These are phyloP conservation scores for Tilletia walkeri DNA, from an alignment of 1,284 basidiomycete species.

Conservation along the genomic window DNA sequence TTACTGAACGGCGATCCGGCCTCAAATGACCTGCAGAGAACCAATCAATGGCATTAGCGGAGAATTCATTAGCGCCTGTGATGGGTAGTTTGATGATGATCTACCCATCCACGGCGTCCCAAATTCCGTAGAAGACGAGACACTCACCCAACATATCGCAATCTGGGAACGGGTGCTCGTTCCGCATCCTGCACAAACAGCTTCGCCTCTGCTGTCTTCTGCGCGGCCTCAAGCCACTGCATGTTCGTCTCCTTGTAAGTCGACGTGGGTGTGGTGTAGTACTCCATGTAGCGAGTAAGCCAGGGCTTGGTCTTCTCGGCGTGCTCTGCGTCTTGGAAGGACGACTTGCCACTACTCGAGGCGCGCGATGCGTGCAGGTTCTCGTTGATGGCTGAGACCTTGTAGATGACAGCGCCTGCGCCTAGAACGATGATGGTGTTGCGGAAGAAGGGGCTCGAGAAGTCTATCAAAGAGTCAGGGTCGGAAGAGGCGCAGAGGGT, in stretches of 20 bases:
- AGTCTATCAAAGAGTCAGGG: constrained; percentile 1
- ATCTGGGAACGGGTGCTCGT: constrained; percentile 42
- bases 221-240: constrained; percentile 36
- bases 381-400: constrained; percentile 3
- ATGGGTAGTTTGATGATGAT: no score
- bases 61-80: no score
- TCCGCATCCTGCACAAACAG: constrained; percentile 47
- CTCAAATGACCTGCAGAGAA: constrained; percentile 37
- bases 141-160: constrained; percentile 41
- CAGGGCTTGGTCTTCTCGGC: constrained; percentile 37
- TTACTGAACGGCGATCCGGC: constrained; percentile 47
- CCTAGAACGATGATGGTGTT: background rate
- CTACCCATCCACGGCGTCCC: background rate
- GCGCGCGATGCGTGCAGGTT: constrained; percentile 1
- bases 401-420: background rate
- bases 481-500: background rate
- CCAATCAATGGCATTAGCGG: background rate
- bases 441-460: constrained; percentile 15
- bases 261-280: constrained; percentile 34
- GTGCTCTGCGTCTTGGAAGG: constrained; percentile 34
- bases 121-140: background rate
- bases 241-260: constrained; percentile 41
- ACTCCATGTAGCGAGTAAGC: constrained; percentile 46
- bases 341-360: constrained; percentile 29
- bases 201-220: constrained; percentile 41